Evolutionary conservation across 1,284 basidiomycete species (phyloP).

Genomic region (Boletus mariae): DNA sequence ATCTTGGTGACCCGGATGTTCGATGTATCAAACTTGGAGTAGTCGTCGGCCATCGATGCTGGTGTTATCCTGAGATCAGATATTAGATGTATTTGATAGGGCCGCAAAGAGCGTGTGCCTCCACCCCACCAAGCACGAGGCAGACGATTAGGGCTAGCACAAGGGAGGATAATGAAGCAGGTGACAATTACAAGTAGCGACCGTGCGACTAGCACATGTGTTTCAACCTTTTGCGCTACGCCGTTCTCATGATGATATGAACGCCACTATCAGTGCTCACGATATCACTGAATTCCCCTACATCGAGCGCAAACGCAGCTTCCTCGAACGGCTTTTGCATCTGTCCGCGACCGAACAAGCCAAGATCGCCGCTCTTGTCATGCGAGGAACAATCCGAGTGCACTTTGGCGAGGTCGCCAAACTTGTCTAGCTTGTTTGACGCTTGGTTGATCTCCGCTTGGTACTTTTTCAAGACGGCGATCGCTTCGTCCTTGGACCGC

Average conservation of each 20-base stretch:
- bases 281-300: constrained; percentile 85
- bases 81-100: neutral
- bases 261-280: constrained; percentile 95
- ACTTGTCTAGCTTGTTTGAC: constrained; percentile 46
- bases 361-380: constrained; percentile 77
- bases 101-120: neutral
- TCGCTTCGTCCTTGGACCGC: constrained; percentile 87
- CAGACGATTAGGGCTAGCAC: neutral
- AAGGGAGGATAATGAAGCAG: neutral
- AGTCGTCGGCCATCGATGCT: constrained; percentile 4
- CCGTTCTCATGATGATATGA: constrained; percentile 90
- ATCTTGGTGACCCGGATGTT: constrained; percentile 56
- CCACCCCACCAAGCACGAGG: neutral
- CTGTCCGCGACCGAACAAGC: constrained; percentile 81
- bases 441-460: constrained; percentile 58
- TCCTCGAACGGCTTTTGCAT: constrained; percentile 99
- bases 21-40: constrained; percentile 28
- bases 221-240: constrained; percentile 37
- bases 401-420: constrained; percentile 68
- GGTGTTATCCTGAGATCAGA: constrained; percentile 13
- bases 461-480: constrained; percentile 67
- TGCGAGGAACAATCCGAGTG: constrained; percentile 91
- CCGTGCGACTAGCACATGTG: neutral
- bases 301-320: constrained; percentile 74
- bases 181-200: neutral